Evolutionary conservation across 2,329 filamentous ascomycete species (phyloP), one percentile per base, ranked within the genome.

Genomic region (Nannizziopsis barbatae): DNA sequence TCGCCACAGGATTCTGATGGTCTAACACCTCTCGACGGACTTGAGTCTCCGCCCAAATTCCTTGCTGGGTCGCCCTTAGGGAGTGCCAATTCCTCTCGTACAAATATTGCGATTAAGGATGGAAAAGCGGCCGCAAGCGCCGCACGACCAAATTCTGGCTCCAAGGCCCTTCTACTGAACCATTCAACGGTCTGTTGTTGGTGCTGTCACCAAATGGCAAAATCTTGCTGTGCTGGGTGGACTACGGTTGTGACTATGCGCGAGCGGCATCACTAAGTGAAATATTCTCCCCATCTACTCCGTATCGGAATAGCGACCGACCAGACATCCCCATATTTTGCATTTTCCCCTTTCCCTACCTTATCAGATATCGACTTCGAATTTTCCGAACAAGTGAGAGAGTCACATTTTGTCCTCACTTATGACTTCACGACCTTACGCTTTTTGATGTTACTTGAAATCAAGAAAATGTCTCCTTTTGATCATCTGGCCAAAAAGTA

Each of bases 201-300:
- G 83, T 86, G 83, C 61, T 70, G 71, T 38, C 83, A 86, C 65
- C 75, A 75, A 43, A 85, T 86, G 81, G 80, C 72, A 55, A 81
- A 75, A 11, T 68, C 66, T 50, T 86, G 83, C 64, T 86, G 83
- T 60, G 74, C 80, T 9, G 82, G 81, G 6, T 82, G 82, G 65
- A 77, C 79, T 9, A 78, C 82, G 1, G 71, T 81, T 39, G 75
- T 86, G 3, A 77, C 81, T 52, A 66, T 86, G 56, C 77, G 77
- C 57, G 80, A 85, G 62, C 75, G 76, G 40, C 65, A 66, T 51
- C 62, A 68, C 55, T 69, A 46, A 41, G 27, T 22, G 40, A 4
- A 36, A 36, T 4, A 36, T 3, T 36, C 14, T 15, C 14, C 33
- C 4, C 4, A 4, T 11, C 14, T 36, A 7, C 7, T 7, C 12